These are phyloP conservation scores for Phaeotremella skinneri DNA, from an alignment of 768 basidiomycete genomes.

Conservation along the genomic window DNA sequence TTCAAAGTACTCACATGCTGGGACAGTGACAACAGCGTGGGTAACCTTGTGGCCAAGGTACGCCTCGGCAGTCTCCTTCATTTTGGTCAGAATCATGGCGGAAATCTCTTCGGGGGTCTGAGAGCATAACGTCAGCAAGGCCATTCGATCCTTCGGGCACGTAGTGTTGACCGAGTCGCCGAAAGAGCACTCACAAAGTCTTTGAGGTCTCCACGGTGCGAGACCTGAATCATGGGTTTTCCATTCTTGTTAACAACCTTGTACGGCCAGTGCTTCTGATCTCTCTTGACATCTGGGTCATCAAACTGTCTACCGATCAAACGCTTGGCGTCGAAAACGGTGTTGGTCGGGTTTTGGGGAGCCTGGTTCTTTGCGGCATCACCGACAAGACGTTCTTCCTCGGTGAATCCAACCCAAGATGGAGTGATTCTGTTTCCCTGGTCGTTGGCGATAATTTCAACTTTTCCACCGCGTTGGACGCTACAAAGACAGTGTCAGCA, in stretches of 20 bases:
- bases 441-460: constrained; percentile 87
- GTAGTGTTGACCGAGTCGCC: neutral
- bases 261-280: constrained; percentile 57
- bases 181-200: constrained; percentile 38
- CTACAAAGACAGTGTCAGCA: constrained; percentile 52
- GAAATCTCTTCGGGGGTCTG: constrained; percentile 66
- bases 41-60: constrained; percentile 65
- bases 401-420: constrained; percentile 77
- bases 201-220: constrained; percentile 63
- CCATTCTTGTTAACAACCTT: constrained; percentile 53
- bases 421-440: constrained; percentile 87
- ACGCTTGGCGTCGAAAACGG: constrained; percentile 95
- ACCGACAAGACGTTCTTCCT: constrained; percentile 81
- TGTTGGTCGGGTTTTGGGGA: constrained; percentile 86
- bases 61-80: constrained; percentile 70
- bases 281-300: constrained; percentile 56
- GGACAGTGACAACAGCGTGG: constrained; percentile 67
- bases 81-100: constrained; percentile 65
- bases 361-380: constrained; percentile 96
- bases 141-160: neutral
- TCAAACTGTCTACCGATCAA: constrained; percentile 88
- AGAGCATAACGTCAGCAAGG: constrained; percentile 9
- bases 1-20: constrained; percentile 60
- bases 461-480: constrained; percentile 78
- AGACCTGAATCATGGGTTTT: constrained; percentile 55